Evolutionary conservation across 1,139 yeast species (phyloP).

Genomic region (Arxiozyma slooffiae): DNA sequence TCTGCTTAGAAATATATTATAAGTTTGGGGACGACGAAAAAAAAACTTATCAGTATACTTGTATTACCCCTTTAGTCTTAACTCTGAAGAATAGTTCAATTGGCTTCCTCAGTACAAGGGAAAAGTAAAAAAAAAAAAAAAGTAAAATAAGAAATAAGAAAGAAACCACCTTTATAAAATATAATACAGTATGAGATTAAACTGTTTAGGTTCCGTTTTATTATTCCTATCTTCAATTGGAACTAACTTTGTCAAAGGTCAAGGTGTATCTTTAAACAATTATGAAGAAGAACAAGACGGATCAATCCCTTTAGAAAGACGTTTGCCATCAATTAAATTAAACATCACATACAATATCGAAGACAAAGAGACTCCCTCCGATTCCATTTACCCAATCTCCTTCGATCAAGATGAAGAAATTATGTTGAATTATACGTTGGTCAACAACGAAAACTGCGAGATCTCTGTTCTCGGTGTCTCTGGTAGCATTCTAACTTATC

Average conservation of each 20-base stretch:
- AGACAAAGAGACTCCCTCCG: constrained; percentile 13
- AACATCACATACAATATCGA: constrained; percentile 36
- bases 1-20: no score
- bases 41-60: neutral
- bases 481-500: constrained; percentile 55
- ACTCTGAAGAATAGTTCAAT: no score
- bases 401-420: constrained; percentile 1
- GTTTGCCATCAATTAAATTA: constrained; percentile 29
- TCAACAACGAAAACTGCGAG: constrained; percentile 48
- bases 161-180: neutral
- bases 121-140: no score
- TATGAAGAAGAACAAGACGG: neutral
- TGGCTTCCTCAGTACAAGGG: no score
- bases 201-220: neutral
- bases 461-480: constrained; percentile 62
- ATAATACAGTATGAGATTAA: neutral
- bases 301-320: neutral
- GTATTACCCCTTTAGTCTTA: no score
- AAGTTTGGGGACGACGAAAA: no score
- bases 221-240: neutral
- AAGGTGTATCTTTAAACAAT: neutral
- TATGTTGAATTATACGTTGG: constrained; percentile 41
- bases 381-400: neutral
- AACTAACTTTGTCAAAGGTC: neutral
- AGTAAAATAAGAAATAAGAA: no score